phyloP scores from a whole-genome alignment of 441 rosid genomes.

The Pelargonium australe region DNA sequence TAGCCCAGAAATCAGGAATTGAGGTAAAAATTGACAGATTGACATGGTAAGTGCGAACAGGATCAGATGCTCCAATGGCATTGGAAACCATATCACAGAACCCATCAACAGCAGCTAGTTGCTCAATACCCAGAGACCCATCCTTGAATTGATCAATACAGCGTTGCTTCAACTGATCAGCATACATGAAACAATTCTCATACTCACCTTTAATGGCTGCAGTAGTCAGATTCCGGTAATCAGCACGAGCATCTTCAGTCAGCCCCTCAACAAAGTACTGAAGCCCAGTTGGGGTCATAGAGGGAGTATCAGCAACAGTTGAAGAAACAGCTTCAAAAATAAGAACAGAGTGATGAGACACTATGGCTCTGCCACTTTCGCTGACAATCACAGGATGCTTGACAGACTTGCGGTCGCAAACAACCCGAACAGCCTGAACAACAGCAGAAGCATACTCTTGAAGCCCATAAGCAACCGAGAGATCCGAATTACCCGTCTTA shows the following conservation, averaged over 20 bases:
- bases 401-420: constrained; percentile 65
- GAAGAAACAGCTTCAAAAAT: constrained; percentile 79
- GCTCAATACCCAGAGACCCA: constrained; percentile 71
- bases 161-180: constrained; percentile 77
- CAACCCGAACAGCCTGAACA: constrained; percentile 54
- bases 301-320: constrained; percentile 20
- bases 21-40: constrained; percentile 89
- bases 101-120: constrained; percentile 78
- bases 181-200: constrained; percentile 53
- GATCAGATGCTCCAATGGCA: constrained; percentile 50
- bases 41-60: constrained; percentile 63
- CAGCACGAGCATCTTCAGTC: constrained; percentile 50
- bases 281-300: constrained; percentile 19
- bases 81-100: constrained; percentile 63
- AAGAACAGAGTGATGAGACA: constrained; percentile 82
- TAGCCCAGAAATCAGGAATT: constrained; percentile 97
- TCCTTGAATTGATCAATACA: constrained; percentile 77
- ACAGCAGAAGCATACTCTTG: constrained; percentile 82
- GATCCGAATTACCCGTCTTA: constrained; percentile 66
- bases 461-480: constrained; percentile 72
- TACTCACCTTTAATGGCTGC: constrained; percentile 63
- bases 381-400: constrained; percentile 83
- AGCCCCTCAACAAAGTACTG: constrained; percentile 14
- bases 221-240: constrained; percentile 41
- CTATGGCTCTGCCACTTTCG: constrained; percentile 89